Percentiles rank a stretch among this genome's conserved stretches.
These are phyloP conservation scores for Seiridium unicorne DNA, from an alignment of 2,329 filamentous ascomycete species.

Conservation along the genomic window DNA sequence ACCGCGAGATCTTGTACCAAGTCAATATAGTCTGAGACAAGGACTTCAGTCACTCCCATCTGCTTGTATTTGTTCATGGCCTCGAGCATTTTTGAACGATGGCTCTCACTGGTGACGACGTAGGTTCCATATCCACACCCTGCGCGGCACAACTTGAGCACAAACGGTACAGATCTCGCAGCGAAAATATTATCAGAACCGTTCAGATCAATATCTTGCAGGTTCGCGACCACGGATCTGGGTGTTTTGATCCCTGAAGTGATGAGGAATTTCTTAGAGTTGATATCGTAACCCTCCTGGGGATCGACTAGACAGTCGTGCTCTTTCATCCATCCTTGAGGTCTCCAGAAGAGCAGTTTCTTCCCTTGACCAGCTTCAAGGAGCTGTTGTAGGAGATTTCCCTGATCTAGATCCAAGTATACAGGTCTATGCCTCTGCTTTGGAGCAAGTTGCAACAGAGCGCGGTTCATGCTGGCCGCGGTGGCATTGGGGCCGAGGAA, in stretches of 20 bases:
- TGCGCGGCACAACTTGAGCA: constrained; percentile 20
- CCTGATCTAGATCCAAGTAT: constrained; percentile 14
- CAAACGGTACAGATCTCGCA: constrained; percentile 15
- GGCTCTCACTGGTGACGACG: constrained; percentile 14
- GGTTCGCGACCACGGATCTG: constrained; percentile 8
- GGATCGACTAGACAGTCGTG: constrained; percentile 19
- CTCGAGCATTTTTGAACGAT: constrained; percentile 6
- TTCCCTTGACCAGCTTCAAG: constrained; percentile 6
- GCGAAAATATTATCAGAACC: constrained; percentile 6
- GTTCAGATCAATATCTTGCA: constrained; percentile 11
- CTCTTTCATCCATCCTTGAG: constrained; percentile 20
- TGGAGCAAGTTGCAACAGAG: constrained; percentile 17
- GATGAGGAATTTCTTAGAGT: constrained; percentile 19
- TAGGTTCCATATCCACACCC: constrained; percentile 22
- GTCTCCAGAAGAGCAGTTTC: constrained; percentile 21
- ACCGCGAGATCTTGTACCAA: constrained; percentile 18
- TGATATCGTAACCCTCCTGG: constrained; percentile 18
- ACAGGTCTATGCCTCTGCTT: constrained; percentile 15
- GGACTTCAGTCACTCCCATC: constrained; percentile 15
- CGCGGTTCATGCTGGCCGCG: constrained; percentile 11
- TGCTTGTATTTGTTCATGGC: constrained; percentile 14
- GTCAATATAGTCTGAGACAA: constrained; percentile 19
- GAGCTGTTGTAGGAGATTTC: constrained; percentile 8
- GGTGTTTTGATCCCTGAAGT: constrained; percentile 19
- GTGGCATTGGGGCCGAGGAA: constrained; percentile 18